Evolutionary conservation across 805 yeast species (phyloP).

Genomic region (Candida palmyrensis): DNA sequence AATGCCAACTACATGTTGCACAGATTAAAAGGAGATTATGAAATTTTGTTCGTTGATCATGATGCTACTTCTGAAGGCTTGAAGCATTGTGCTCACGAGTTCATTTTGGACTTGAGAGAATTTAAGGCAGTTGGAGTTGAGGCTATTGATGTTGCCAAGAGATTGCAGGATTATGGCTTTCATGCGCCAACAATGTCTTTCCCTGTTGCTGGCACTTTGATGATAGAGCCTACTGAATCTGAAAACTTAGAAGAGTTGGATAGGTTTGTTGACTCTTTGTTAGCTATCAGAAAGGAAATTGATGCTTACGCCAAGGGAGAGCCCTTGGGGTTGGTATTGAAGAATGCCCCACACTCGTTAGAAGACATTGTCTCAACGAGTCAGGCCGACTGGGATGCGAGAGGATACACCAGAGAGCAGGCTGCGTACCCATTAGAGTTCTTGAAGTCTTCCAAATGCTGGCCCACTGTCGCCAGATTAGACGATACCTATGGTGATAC

Average conservation of each 20-base stretch:
- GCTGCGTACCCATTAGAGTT: constrained; percentile 90
- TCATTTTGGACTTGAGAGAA: constrained; percentile 84
- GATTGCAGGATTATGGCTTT: constrained; percentile 96
- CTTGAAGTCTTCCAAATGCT: constrained; percentile 71
- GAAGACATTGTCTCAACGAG: constrained; percentile 62
- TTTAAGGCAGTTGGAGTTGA: constrained; percentile 79
- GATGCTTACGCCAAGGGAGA: constrained; percentile 63
- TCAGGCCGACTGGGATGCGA: constrained; percentile 66
- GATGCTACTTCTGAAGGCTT: constrained; percentile 40
- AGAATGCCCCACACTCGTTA: constrained; percentile 89
- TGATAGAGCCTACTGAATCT: constrained; percentile 98
- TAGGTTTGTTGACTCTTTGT: constrained; percentile 83
- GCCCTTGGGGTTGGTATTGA: constrained; percentile 63
- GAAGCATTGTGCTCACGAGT: constrained; percentile 93
- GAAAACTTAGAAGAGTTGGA: constrained; percentile 86
- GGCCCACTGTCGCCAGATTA: constrained; percentile 93
- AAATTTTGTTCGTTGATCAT: constrained; percentile 67
- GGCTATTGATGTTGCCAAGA: constrained; percentile 94
- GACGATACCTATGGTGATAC: constrained; percentile 94
- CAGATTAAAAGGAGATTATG: constrained; percentile 63
- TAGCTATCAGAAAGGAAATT: constrained; percentile 79
- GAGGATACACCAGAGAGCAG: constrained; percentile 88
- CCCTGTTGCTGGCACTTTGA: constrained; percentile 96
- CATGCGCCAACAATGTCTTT: constrained; percentile 99
- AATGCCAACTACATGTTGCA: constrained; percentile 95